Evolutionary conservation across 306 rosid species (phyloP).

Genomic region (Begonia loranthoides): DNA sequence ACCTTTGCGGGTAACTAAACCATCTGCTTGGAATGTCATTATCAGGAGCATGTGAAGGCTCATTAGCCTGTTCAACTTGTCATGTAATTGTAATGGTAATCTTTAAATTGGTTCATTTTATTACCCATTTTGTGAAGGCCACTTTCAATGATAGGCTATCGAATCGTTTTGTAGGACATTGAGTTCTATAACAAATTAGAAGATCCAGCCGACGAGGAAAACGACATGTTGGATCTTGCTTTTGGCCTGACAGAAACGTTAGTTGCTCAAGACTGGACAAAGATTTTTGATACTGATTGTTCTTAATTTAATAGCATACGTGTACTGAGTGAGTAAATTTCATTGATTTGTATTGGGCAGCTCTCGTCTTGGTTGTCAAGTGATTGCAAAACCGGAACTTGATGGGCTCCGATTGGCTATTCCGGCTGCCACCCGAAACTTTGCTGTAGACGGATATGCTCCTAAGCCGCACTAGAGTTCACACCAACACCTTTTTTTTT

Average conservation of each 20-base stretch:
- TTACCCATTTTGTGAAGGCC: background rate
- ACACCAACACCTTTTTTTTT: too few relatives aligned
- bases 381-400: slow-evolving; percentile 67
- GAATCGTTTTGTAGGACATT: slow-evolving; percentile 41
- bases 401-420: slow-evolving; percentile 80
- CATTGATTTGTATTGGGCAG: slow-evolving; percentile 25
- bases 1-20: too few relatives aligned
- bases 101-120: slow-evolving; percentile 8
- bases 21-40: too few relatives aligned
- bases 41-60: slow-evolving; percentile 74
- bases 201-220: slow-evolving; percentile 93
- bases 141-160: slow-evolving; percentile 7
- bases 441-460: slow-evolving; percentile 82
- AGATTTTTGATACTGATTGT: background rate
- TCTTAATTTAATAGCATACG: background rate
- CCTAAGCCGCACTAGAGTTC: slow-evolving; percentile 68
- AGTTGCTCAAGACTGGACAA: slow-evolving; percentile 15
- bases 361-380: slow-evolving; percentile 95
- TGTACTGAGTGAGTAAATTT: background rate
- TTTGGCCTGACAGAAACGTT: slow-evolving; percentile 80
- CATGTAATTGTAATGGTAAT: slow-evolving; percentile 69
- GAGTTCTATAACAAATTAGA: slow-evolving; percentile 69
- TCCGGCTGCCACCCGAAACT: slow-evolving; percentile 79
- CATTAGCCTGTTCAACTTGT: slow-evolving; percentile 72
- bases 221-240: slow-evolving; percentile 95